Conservation (phyloP, 2,329 filamentous ascomycete species). For the Ophiobolus disseminans region DNA sequence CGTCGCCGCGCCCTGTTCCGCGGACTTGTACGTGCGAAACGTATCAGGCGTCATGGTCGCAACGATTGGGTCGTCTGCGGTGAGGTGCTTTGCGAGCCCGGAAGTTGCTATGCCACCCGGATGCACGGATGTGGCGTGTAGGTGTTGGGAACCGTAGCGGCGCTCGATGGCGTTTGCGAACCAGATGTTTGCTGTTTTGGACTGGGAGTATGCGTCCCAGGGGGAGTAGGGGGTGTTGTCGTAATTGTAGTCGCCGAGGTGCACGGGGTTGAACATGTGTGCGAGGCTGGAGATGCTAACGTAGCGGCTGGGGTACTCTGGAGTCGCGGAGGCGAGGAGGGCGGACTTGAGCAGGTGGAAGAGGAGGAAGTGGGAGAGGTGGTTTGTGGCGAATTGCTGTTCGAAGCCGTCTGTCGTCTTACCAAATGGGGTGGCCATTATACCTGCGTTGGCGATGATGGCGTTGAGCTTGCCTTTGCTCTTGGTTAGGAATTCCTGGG, state of each 20-base stretch:
- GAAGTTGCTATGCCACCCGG: slow-evolving; percentile 24
- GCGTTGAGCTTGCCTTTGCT: slow-evolving; percentile 21
- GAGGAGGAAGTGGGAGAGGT: slow-evolving; percentile 59
- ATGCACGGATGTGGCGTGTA: slow-evolving; percentile 26
- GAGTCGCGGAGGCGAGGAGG: slow-evolving; percentile 49
- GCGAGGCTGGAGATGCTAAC: slow-evolving; percentile 42
- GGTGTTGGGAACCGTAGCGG: slow-evolving; percentile 13
- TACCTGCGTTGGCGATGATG: slow-evolving; percentile 38
- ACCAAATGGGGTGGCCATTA: slow-evolving; percentile 40
- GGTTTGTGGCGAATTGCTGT: slow-evolving; percentile 53
- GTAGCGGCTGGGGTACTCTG: slow-evolving; percentile 41
- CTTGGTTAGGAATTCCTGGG: slow-evolving; percentile 6
- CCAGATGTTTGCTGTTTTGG: slow-evolving; percentile 58
- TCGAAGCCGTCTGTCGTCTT: slow-evolving; percentile 43
- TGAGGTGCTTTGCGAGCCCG: slow-evolving; percentile 9
- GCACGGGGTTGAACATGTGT: slow-evolving; percentile 46
- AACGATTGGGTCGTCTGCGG: neutral
- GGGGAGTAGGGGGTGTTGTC: slow-evolving; percentile 38
- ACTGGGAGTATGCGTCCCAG: slow-evolving; percentile 57
- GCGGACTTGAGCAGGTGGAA: slow-evolving; percentile 58
- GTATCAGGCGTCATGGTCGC: slow-evolving; percentile 1
- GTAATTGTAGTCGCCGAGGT: slow-evolving; percentile 53
- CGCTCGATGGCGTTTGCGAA: slow-evolving; percentile 28
- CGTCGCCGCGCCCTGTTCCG: slow-evolving; percentile 51
- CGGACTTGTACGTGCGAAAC: slow-evolving; percentile 33